These are phyloP conservation scores for Rachicladosporium sp. DNA, from an alignment of 2,329 filamentous ascomycete genomes.

Conservation along the genomic window DNA sequence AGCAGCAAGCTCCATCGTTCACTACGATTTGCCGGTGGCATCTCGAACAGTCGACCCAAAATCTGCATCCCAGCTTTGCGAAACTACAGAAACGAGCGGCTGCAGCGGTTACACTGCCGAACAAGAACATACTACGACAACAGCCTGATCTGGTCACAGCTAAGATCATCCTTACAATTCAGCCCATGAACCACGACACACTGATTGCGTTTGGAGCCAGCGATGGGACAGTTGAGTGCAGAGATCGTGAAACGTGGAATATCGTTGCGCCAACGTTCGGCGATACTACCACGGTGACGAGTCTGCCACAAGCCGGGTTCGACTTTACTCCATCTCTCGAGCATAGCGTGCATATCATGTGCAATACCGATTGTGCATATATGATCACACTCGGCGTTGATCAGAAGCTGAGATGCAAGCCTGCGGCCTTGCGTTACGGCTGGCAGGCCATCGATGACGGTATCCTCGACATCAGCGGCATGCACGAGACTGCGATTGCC, in stretches of 20 bases:
- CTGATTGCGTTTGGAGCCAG: constrained; percentile 61
- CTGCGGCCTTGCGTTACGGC: constrained; percentile 16
- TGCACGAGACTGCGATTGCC: constrained; percentile 20
- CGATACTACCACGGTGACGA: constrained; percentile 53
- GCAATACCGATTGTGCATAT: too few relatives aligned
- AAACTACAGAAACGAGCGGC: constrained; percentile 17
- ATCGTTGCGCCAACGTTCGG: constrained; percentile 45
- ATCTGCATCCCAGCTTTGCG: constrained; percentile 25
- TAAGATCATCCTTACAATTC: constrained; percentile 58
- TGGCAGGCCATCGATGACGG: constrained; percentile 17
- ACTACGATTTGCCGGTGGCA: constrained; percentile 80
- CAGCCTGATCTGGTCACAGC: constrained; percentile 56
- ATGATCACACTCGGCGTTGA: too few relatives aligned
- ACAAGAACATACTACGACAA: constrained; percentile 44
- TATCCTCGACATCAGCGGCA: constrained; percentile 13
- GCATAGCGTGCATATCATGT: too few relatives aligned
- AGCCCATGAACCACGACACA: constrained; percentile 57
- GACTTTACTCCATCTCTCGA: constrained; percentile 28
- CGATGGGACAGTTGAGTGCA: constrained; percentile 70
- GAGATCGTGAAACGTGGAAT: constrained; percentile 51
- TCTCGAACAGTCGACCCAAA: constrained; percentile 40
- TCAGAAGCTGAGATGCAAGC: constrained; percentile 19
- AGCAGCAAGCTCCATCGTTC: constrained; percentile 51
- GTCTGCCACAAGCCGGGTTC: constrained; percentile 67
- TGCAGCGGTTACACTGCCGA: constrained; percentile 8